Conservation (phyloP, 352 stramenopile species). For the Lagenidium sp. region DNA sequence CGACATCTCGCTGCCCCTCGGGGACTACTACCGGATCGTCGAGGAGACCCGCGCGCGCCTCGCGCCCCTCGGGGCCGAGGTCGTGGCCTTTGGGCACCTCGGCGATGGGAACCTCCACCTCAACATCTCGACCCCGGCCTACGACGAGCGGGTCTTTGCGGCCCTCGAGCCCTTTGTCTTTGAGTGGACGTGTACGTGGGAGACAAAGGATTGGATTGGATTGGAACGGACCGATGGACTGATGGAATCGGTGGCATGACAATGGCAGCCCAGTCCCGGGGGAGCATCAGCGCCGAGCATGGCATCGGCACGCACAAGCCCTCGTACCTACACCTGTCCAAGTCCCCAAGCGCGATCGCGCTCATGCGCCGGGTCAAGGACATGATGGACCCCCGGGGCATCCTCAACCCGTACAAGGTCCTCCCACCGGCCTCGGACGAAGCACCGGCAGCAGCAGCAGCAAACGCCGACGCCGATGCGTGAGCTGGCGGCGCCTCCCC, state of each 20-base stretch:
- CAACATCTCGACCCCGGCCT: slow-evolving; percentile 85
- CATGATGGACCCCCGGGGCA: slow-evolving; percentile 93
- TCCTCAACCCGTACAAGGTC: slow-evolving; percentile 97
- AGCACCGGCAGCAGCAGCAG: neutral
- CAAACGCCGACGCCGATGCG: neutral
- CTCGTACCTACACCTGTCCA: slow-evolving; percentile 77
- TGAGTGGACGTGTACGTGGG: slow-evolving; percentile 61
- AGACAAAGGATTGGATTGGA: neutral
- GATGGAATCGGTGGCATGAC: neutral
- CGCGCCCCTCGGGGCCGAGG: slow-evolving; percentile 26
- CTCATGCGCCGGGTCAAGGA: slow-evolving; percentile 92
- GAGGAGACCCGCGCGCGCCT: slow-evolving; percentile 64
- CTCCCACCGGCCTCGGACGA: slow-evolving; percentile 19
- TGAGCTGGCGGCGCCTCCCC: neutral
- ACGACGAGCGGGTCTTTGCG: slow-evolving; percentile 55
- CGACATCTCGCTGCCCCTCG: slow-evolving; percentile 92
- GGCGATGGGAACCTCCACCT: slow-evolving; percentile 97
- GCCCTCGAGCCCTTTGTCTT: slow-evolving; percentile 72
- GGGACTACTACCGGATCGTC: slow-evolving; percentile 88
- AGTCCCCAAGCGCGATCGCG: slow-evolving; percentile 68
- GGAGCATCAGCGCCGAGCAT: slow-evolving; percentile 97
- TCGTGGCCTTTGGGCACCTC: slow-evolving; percentile 92
- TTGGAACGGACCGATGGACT: neutral
- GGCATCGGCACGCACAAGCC: slow-evolving; percentile 95
- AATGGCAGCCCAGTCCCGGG: slow-evolving; percentile 49